Conservation (phyloP, 2,329 filamentous ascomycete genomes). For the Emmonsiellopsis sp. region DNA sequence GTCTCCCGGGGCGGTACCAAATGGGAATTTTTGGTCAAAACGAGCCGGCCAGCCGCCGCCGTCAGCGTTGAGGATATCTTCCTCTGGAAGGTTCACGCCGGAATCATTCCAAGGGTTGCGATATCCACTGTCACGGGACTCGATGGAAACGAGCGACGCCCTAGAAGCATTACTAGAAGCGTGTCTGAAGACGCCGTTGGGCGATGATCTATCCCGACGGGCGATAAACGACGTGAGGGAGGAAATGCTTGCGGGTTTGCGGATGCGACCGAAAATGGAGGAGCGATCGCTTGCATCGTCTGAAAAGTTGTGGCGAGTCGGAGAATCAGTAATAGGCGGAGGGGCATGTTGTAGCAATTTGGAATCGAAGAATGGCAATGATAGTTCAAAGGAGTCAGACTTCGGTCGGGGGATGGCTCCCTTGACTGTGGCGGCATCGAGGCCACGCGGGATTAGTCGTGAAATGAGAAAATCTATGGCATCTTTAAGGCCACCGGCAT, state of each 20-base stretch:
- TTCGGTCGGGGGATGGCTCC: slow-evolving; percentile 96
- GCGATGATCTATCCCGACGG: slow-evolving; percentile 86
- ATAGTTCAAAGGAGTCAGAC: slow-evolving; percentile 97
- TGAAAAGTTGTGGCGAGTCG: slow-evolving; percentile 73
- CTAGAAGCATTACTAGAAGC: slow-evolving; percentile 85
- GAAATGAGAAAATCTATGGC: slow-evolving; percentile 90
- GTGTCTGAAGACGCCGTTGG: slow-evolving; percentile 82
- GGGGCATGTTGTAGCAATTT: slow-evolving; percentile 92
- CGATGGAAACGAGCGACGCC: slow-evolving; percentile 89
- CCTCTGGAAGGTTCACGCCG: slow-evolving; percentile 85
- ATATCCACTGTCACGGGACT: slow-evolving; percentile 89
- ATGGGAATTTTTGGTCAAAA: slow-evolving; percentile 57
- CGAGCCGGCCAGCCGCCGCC: slow-evolving; percentile 42
- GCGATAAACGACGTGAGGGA: slow-evolving; percentile 94
- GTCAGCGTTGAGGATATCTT: slow-evolving; percentile 59
- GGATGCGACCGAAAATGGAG: slow-evolving; percentile 80
- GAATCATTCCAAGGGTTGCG: slow-evolving; percentile 98
- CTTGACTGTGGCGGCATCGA: slow-evolving; percentile 80
- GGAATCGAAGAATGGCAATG: slow-evolving; percentile 90
- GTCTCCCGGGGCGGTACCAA: slow-evolving; percentile 60
- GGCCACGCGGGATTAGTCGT: slow-evolving; percentile 73
- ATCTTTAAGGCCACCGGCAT: slow-evolving; percentile 87
- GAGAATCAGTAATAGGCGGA: slow-evolving; percentile 74
- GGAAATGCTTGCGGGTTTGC: slow-evolving; percentile 89
- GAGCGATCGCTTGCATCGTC: slow-evolving; percentile 73